Percentiles rank a stretch among this genome's conserved stretches.
These are phyloP conservation scores for Ochetophila trinervis DNA, from an alignment of 306 rosid genomes.

Conservation along the genomic window DNA sequence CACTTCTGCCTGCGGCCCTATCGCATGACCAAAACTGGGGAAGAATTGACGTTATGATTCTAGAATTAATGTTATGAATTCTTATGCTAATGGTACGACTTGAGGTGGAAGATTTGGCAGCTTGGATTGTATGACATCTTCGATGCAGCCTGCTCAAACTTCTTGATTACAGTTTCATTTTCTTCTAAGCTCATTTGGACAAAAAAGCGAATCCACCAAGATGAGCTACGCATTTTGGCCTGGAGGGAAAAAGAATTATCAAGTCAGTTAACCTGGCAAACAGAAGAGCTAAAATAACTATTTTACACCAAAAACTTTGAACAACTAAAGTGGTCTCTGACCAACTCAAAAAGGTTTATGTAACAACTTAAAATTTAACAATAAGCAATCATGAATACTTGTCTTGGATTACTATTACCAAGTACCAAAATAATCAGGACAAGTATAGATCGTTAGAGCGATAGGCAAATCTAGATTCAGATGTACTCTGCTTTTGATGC, in stretches of 20 bases:
- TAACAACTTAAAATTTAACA: background rate
- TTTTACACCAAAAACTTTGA: background rate
- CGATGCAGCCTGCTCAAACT: slow-evolving; percentile 67
- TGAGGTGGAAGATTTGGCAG: slow-evolving; percentile 88
- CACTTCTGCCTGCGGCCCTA: slow-evolving; percentile 12
- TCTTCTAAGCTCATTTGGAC: slow-evolving; percentile 59
- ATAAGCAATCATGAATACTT: background rate
- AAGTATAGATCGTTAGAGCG: background rate
- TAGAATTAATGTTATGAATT: too few species aligned
- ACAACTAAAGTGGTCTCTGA: slow-evolving; percentile 1
- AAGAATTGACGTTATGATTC: slow-evolving; percentile 19
- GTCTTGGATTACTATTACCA: background rate
- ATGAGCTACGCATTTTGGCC: slow-evolving; percentile 84
- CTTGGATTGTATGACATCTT: slow-evolving; percentile 54
- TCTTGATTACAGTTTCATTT: slow-evolving; percentile 52
- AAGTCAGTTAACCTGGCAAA: slow-evolving; percentile 16
- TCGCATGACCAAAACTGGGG: slow-evolving; percentile 14
- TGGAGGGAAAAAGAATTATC: slow-evolving; percentile 30
- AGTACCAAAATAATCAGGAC: too few species aligned
- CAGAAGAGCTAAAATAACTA: slow-evolving; percentile 2
- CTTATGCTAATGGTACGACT: slow-evolving; percentile 50
- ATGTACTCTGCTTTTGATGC: background rate
- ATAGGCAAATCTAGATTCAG: background rate
- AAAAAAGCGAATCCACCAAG: slow-evolving; percentile 86
- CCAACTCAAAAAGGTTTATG: background rate